Evolutionary conservation across 768 basidiomycete genomes (phyloP).

Genomic region (Fomitopsis pulvina): DNA sequence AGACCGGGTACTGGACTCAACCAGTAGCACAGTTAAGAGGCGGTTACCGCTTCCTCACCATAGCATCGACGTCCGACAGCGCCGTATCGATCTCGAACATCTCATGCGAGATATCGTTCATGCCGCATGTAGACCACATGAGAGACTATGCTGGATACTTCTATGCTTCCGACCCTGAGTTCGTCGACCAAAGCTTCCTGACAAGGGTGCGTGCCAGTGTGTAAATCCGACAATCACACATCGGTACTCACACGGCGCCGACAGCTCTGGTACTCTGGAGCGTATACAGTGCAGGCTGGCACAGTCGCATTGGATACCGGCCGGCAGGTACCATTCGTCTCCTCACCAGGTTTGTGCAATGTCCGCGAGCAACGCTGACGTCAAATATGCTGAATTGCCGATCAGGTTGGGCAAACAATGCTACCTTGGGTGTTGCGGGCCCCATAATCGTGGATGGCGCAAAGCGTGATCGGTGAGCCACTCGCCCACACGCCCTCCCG

Average conservation of each 20-base stretch:
- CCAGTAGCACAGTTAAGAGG: constrained; percentile 39
- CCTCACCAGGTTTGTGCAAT: constrained; percentile 26
- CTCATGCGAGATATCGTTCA: constrained; percentile 44
- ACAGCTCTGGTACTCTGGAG: constrained; percentile 50
- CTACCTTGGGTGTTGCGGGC: constrained; percentile 46
- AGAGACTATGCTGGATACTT: constrained; percentile 49
- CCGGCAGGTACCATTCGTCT: constrained; percentile 38
- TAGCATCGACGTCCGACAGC: constrained; percentile 30
- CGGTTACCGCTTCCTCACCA: constrained; percentile 48
- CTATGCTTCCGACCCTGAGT: constrained; percentile 36
- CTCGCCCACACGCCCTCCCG: background rate
- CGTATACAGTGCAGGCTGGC: constrained; percentile 56
- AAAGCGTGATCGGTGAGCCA: constrained; percentile 45
- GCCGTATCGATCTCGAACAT: constrained; percentile 41
- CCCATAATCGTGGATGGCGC: constrained; percentile 59
- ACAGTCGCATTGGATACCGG: constrained; percentile 47
- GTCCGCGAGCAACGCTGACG: background rate
- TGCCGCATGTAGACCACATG: constrained; percentile 44
- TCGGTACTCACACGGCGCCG: background rate
- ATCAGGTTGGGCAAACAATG: constrained; percentile 49
- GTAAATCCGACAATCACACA: background rate
- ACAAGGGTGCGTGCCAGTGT: constrained; percentile 30
- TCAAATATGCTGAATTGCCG: background rate
- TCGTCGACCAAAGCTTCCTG: constrained; percentile 40
- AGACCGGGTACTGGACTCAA: constrained; percentile 40